phyloP scores from a whole-genome alignment of 345 rosid genomes.

The Salix suchowensis region DNA sequence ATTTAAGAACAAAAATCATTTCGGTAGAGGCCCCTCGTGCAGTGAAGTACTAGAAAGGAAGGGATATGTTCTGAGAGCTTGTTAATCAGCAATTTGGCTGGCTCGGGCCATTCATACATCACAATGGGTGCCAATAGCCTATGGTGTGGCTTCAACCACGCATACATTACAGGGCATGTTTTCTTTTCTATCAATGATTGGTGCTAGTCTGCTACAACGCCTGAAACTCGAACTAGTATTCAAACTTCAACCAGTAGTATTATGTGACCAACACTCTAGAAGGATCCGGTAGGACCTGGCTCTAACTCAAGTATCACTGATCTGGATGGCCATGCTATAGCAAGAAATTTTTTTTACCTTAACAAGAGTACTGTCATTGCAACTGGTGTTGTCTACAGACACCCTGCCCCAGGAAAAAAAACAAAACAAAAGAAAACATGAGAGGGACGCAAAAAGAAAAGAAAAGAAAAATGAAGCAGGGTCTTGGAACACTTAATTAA shows the following conservation, averaged over 20 bases:
- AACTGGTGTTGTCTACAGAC: conserved; percentile 73
- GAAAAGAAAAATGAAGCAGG: not conserved
- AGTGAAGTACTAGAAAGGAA: not conserved
- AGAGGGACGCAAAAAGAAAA: not conserved
- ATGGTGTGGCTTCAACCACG: not conserved
- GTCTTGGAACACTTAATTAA: not conserved
- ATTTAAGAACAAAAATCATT: not conserved
- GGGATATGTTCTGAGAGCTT: not conserved
- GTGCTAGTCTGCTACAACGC: not conserved
- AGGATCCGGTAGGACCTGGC: not conserved
- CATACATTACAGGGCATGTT: not conserved
- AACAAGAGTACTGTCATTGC: conserved; percentile 63
- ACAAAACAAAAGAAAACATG: not conserved
- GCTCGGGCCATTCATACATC: not conserved
- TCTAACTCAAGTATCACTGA: not conserved
- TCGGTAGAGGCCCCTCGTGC: not conserved
- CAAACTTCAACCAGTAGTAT: not conserved
- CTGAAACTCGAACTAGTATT: not conserved
- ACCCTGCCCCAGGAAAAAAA: conserved; percentile 46
- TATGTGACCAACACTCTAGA: not conserved
- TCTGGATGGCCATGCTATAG: not conserved
- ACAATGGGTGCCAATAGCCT: not conserved
- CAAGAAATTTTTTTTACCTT: conserved; percentile 42
- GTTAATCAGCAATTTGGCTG: not conserved
- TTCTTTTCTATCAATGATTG: not conserved